phyloP scores from a whole-genome alignment of 441 rosid genomes.

The Sinapis alba region DNA sequence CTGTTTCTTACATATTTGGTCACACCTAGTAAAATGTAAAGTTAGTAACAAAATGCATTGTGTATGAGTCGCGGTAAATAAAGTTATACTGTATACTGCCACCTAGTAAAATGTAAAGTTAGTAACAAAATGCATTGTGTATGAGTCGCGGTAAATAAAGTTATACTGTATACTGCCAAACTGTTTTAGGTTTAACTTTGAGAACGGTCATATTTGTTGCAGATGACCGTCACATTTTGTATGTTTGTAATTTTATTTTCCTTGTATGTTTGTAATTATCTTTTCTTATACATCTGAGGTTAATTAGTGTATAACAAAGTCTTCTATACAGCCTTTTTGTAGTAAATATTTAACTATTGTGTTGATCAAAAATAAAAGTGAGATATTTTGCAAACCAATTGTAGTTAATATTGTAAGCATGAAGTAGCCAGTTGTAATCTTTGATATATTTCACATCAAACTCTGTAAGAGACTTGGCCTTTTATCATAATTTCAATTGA shows the following conservation, averaged over 20 bases:
- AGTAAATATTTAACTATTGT: neutral
- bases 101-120: neutral
- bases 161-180: neutral
- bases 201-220: too few relatives aligned
- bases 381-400: neutral
- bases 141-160: neutral
- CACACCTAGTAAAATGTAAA: neutral
- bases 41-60: neutral
- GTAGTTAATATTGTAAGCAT: constrained; percentile 14
- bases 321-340: neutral
- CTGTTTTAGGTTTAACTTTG: too few relatives aligned
- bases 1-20: constrained; percentile 21
- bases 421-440: constrained; percentile 9
- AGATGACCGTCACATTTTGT: neutral
- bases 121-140: neutral
- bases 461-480: constrained; percentile 16
- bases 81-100: neutral
- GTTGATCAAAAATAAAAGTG: neutral
- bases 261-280: too few relatives aligned
- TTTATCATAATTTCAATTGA: constrained; percentile 29
- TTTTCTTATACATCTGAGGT: neutral
- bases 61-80: neutral
- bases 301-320: neutral
- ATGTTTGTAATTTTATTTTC: neutral
- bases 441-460: constrained; percentile 24